A percentile compares a stretch with the other conserved stretches of the same genome.
Conservation (phyloP, 1,284 basidiomycete species). For the Heterobasidion irregulare region DNA sequence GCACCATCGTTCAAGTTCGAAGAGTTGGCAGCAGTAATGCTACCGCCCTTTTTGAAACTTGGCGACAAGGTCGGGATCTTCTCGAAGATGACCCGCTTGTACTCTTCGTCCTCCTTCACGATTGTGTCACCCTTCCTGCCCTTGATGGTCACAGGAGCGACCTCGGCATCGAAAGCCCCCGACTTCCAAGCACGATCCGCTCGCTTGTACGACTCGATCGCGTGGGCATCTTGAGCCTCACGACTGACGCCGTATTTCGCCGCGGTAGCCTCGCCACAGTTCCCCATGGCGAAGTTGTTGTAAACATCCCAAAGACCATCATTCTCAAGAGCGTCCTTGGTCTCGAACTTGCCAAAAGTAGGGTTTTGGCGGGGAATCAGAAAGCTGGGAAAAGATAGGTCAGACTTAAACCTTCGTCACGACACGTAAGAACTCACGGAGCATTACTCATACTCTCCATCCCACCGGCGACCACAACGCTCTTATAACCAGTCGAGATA, state of each 20-base stretch:
- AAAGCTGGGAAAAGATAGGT: slow-evolving; percentile 50
- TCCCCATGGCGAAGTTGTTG: slow-evolving; percentile 95
- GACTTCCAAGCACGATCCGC: slow-evolving; percentile 87
- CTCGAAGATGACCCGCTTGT: slow-evolving; percentile 91
- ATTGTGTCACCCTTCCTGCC: slow-evolving; percentile 90
- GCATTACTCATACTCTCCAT: slow-evolving; percentile 99
- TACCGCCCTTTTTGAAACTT: slow-evolving; percentile 88
- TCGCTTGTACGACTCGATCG: slow-evolving; percentile 91
- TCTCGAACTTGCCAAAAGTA: slow-evolving; percentile 83
- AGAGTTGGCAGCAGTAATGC: slow-evolving; percentile 93
- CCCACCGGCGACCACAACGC: slow-evolving; percentile 88
- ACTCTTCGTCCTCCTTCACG: slow-evolving; percentile 94
- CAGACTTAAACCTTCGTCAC: slow-evolving; percentile 1
- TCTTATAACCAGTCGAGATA: slow-evolving; percentile 82
- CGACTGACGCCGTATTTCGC: slow-evolving; percentile 80
- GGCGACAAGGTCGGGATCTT: slow-evolving; percentile 83
- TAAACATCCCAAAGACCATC: slow-evolving; percentile 97
- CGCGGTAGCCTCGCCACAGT: slow-evolving; percentile 88
- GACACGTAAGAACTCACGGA: slow-evolving; percentile 48
- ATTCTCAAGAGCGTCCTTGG: slow-evolving; percentile 82
- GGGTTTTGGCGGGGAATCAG: slow-evolving; percentile 86
- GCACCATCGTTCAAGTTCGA: slow-evolving; percentile 96
- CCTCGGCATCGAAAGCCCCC: slow-evolving; percentile 82
- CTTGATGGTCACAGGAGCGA: slow-evolving; percentile 91
- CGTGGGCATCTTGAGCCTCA: slow-evolving; percentile 83